These are phyloP conservation scores for Tricholoma sp. DNA, from an alignment of 768 basidiomycete species.

Conservation along the genomic window DNA sequence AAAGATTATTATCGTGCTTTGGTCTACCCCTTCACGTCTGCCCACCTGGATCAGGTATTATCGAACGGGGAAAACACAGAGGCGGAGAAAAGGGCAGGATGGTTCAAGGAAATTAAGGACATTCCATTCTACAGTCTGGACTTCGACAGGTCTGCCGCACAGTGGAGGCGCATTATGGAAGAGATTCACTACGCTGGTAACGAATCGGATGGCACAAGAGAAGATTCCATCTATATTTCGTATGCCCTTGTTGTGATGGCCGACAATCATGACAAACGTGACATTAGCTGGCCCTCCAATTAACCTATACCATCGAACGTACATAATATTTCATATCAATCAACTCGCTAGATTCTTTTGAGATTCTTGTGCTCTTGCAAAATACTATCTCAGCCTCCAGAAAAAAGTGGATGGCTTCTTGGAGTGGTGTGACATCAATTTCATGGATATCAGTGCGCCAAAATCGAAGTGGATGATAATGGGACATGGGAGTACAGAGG, in stretches of 20 bases:
- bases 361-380: no score
- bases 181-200: slow-evolving; percentile 17
- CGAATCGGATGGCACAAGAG: slow-evolving; percentile 15
- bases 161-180: slow-evolving; percentile 4
- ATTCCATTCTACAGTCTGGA: slow-evolving; percentile 3
- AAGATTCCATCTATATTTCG: slow-evolving; percentile 20
- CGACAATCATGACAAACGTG: not conserved
- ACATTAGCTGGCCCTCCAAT: no score
- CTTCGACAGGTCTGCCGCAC: slow-evolving; percentile 8
- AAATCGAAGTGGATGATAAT: no score
- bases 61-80: not conserved
- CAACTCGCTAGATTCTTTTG: no score
- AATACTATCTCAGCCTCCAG: no score
- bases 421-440: no score
- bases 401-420: no score
- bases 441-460: no score
- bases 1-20: not conserved
- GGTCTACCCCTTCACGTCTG: not conserved
- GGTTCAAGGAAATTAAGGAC: not conserved
- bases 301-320: not conserved
- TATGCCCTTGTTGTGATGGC: slow-evolving; percentile 16
- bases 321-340: no score
- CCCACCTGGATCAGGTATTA: slow-evolving; percentile 1
- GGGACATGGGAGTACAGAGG: no score
- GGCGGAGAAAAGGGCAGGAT: not conserved